These are phyloP conservation scores for Discostella pseudostelligera DNA, from an alignment of 108 stramenopile genomes.

Conservation along the genomic window DNA sequence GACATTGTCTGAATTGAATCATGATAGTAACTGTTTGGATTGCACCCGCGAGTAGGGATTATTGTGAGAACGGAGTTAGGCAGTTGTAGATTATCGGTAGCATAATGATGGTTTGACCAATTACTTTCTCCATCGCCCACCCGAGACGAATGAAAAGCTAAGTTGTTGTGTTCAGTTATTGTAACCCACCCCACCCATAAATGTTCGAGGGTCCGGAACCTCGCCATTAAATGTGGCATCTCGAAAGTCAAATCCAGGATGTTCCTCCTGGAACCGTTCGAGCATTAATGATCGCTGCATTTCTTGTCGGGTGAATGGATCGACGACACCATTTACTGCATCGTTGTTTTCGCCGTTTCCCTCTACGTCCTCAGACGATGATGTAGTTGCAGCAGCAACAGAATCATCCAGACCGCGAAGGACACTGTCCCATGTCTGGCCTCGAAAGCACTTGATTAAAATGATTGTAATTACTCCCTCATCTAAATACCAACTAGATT, in stretches of 20 bases:
- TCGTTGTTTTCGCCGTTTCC: not conserved
- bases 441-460: constrained; percentile 63
- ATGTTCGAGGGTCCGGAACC: constrained; percentile 92
- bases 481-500: constrained; percentile 69
- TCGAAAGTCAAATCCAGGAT: constrained; percentile 98
- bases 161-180: constrained; percentile 7
- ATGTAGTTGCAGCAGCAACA: constrained; percentile 2
- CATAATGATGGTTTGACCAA: too few species aligned
- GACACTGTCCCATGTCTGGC: constrained; percentile 65
- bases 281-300: constrained; percentile 89
- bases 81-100: too few species aligned
- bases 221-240: constrained; percentile 94
- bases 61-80: too few species aligned
- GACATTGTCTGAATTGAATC: too few species aligned
- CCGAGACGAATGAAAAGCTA: too few species aligned
- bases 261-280: constrained; percentile 92
- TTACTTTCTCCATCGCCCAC: too few species aligned
- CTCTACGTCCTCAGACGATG: not conserved
- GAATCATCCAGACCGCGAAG: constrained; percentile 38
- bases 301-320: constrained; percentile 73
- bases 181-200: constrained; percentile 96
- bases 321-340: constrained; percentile 35
- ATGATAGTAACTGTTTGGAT: too few species aligned
- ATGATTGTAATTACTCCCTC: constrained; percentile 73
- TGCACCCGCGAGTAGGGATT: too few species aligned